Percentiles rank a stretch among this genome's conserved stretches.
These are phyloP conservation scores for Pichia pseudocactophila DNA, from an alignment of 805 yeast genomes.

Conservation along the genomic window DNA sequence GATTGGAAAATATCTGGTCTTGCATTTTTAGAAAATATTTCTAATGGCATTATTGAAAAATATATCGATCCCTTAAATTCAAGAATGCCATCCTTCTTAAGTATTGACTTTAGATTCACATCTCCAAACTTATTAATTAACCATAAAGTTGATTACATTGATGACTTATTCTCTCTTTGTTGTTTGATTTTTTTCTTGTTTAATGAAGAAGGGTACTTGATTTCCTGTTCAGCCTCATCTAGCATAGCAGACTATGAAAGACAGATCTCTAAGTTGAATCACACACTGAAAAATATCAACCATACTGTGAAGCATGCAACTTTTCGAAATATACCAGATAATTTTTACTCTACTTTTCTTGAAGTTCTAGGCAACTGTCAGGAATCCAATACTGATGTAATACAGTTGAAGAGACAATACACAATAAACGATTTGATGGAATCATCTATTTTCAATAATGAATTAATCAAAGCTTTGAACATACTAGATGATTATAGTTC, in stretches of 20 bases:
- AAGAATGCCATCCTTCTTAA: conserved; percentile 63
- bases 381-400: conserved; percentile 25
- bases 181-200: conserved; percentile 65
- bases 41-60: conserved; percentile 44
- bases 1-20: conserved; percentile 93
- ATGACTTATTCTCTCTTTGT: conserved; percentile 83
- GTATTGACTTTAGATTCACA: conserved; percentile 59
- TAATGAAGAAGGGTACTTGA: conserved; percentile 34
- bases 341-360: conserved; percentile 41
- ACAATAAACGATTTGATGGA: conserved; percentile 60
- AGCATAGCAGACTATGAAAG: conserved; percentile 50
- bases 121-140: conserved; percentile 82
- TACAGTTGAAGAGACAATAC: conserved; percentile 23
- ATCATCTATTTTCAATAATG: conserved; percentile 72
- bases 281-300: conserved; percentile 20
- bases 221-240: conserved; percentile 30
- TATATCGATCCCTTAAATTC: conserved; percentile 67
- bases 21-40: conserved; percentile 38
- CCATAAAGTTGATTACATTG: conserved; percentile 49
- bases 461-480: conserved; percentile 69
- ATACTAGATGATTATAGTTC: conserved; percentile 79
- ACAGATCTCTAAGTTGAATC: conserved; percentile 31
- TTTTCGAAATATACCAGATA: conserved; percentile 52
- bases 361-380: conserved; percentile 42
- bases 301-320: conserved; percentile 33